Evolutionary conservation across 2,329 filamentous ascomycete genomes (phyloP), one percentile per base, ranked within the genome.

Genomic region (Calonectria fujianensis): DNA sequence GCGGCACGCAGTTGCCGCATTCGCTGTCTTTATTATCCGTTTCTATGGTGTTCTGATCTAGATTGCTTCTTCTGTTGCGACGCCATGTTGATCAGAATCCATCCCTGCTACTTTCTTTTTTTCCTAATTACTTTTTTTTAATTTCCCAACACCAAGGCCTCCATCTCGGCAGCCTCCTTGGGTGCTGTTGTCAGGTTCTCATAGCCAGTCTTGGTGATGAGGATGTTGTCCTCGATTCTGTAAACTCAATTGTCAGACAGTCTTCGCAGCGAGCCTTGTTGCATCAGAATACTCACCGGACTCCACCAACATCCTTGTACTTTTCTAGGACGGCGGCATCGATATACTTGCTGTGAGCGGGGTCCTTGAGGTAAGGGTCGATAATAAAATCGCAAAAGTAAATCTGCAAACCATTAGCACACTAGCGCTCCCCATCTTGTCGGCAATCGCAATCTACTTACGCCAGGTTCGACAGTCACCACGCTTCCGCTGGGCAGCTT

Each of bases 341-440:
- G 80, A 98, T 98, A 82, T 92, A 97, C 81, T 93, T 92, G 69
- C 91, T 90, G 81, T 96, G 92, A 63, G 91, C 90, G 0, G 94
- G 91, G 77, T 96, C 92, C 63, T 92, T 89, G 16, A 98, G 88
- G 82, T 94, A 97, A 0, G 95, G 94, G 57, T 93, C 91, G 75
- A 98, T 94, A 77, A 97, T 97, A 83, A 96, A 98, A 27, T 92
- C 91, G 85, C 95, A 98, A 85, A 98, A 98, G 86, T 98, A 98
- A 76, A 96, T 93, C 91, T 93, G 75, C 31, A 20, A 20, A n/a
- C 45, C 81, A 72, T 16, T 41, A 14, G 39, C 6, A 20, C 18
- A 24, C n/a, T 51, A 63, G 11, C 16, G n/a, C 11, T 29, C 3
- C 14, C 35, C 32, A 3, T 31, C 24, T 10, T 18, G 13, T 29